A percentile compares a stretch with the other conserved stretches of the same genome.
Evolutionary conservation across 192 early-diverging fungal species (phyloP).

Genomic region (Podila epicladia): DNA sequence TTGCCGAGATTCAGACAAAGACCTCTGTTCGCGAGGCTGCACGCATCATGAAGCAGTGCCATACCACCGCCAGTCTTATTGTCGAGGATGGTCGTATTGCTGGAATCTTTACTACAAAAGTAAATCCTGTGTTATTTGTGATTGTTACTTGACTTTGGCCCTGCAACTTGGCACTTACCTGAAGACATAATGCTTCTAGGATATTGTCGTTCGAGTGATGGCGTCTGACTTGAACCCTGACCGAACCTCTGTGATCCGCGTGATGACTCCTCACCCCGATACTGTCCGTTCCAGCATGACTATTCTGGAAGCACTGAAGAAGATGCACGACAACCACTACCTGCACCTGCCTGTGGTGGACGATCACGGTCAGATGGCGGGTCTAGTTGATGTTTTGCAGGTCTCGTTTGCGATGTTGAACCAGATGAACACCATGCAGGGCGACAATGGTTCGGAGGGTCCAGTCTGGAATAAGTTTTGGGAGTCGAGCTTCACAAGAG

Average conservation of each 20-base stretch:
- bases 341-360: slow-evolving; percentile 81
- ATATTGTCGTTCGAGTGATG: slow-evolving; percentile 86
- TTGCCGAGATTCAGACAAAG: slow-evolving; percentile 69
- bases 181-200: slow-evolving; percentile 51
- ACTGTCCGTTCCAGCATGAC: slow-evolving; percentile 71
- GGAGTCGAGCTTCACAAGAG: slow-evolving; percentile 51
- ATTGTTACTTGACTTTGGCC: too few species aligned
- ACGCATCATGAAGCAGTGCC: slow-evolving; percentile 74
- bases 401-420: slow-evolving; percentile 82
- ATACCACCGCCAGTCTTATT: slow-evolving; percentile 78
- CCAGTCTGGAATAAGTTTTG: slow-evolving; percentile 59
- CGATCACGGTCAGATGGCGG: slow-evolving; percentile 70
- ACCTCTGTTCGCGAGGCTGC: slow-evolving; percentile 79
- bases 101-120: slow-evolving; percentile 75
- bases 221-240: slow-evolving; percentile 85
- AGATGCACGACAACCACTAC: slow-evolving; percentile 81
- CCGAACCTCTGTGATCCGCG: slow-evolving; percentile 91
- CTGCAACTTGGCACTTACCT: not conserved
- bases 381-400: slow-evolving; percentile 82
- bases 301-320: slow-evolving; percentile 79
- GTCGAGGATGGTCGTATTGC: slow-evolving; percentile 69
- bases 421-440: slow-evolving; percentile 69
- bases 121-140: not conserved
- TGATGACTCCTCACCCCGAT: slow-evolving; percentile 93
- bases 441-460: slow-evolving; percentile 12